A percentile compares a stretch with the other conserved stretches of the same genome.
Evolutionary conservation across 1,284 basidiomycete species (phyloP).

Genomic region (Mycena citricolor): DNA sequence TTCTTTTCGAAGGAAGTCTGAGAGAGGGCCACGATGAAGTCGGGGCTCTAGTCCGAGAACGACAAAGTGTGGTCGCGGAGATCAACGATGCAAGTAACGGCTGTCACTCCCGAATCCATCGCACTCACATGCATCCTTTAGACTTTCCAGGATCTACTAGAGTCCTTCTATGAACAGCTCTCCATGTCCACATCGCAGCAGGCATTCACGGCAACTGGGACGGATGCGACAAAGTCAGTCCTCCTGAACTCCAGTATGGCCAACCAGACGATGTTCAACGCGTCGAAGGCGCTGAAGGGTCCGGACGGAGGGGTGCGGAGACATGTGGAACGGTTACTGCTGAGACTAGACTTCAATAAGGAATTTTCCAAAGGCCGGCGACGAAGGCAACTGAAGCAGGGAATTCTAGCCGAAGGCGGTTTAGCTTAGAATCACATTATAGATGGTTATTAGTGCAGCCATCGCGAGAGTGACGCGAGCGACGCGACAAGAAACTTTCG

Average conservation of each 20-base stretch:
- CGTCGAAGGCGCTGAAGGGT: constrained; percentile 46
- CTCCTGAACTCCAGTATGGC: constrained; percentile 60
- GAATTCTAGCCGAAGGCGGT: constrained; percentile 50
- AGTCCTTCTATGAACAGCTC: constrained; percentile 77
- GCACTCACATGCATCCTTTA: constrained; percentile 30
- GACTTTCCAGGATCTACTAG: constrained; percentile 62
- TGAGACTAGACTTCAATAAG: constrained; percentile 85
- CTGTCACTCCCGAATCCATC: too few relatives aligned
- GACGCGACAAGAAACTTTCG: not conserved
- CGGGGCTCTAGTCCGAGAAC: constrained; percentile 69
- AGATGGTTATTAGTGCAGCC: constrained; percentile 6
- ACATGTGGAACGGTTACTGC: constrained; percentile 79
- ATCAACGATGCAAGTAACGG: constrained; percentile 70
- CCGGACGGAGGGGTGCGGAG: constrained; percentile 57
- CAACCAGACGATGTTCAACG: constrained; percentile 54
- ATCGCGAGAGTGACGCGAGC: constrained; percentile 1
- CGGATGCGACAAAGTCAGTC: constrained; percentile 69
- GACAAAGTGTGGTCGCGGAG: constrained; percentile 64
- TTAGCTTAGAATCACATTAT: constrained; percentile 27
- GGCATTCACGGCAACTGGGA: constrained; percentile 47
- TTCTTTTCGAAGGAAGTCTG: constrained; percentile 77
- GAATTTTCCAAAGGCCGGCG: constrained; percentile 60
- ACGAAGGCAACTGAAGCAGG: constrained; percentile 32
- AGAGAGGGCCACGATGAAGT: constrained; percentile 55
- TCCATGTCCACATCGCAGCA: constrained; percentile 71